Evolutionary conservation across 164 flowering plant species (phyloP), one percentile per base, ranked within the genome.

Genomic region (Malania oleifera): DNA sequence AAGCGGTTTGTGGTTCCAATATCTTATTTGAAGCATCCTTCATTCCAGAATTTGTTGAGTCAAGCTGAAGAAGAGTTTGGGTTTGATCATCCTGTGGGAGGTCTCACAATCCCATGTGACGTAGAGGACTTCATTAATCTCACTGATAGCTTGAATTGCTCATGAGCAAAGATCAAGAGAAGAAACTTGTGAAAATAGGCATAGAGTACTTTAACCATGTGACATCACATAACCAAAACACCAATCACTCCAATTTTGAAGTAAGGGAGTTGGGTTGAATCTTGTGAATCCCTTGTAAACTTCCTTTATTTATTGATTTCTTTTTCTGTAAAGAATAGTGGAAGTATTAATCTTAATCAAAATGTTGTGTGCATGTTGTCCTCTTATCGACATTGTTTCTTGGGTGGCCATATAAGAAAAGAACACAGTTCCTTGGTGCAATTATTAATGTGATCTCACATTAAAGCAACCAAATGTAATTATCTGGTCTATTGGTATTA

Each of bases 281-380:
- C 46, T 17, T 43, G 46, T 43, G 46, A 43, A 43, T 19, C 46
- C n/a, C 46, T 17, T 43, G 46, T 43, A 38, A 38, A 38, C 41
- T 5, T 5, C 1, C 13, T 11, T 38, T 38, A 2, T 6, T n/a
- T n/a, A n/a, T n/a, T n/a, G n/a, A n/a, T n/a, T n/a, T n/a, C n/a
- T n/a, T n/a, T n/a, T n/a, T n/a, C n/a, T n/a, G n/a, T n/a, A n/a
- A n/a, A n/a, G n/a, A n/a, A n/a, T n/a, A n/a, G n/a, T n/a, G n/a
- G n/a, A n/a, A n/a, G n/a, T n/a, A n/a, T n/a, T n/a, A n/a, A n/a
- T n/a, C n/a, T n/a, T n/a, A n/a, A n/a, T n/a, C n/a, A n/a, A n/a
- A n/a, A n/a, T n/a, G n/a, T n/a, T n/a, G n/a, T n/a, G n/a, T n/a
- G n/a, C n/a, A n/a, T n/a, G n/a, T n/a, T n/a, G n/a, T n/a, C n/a